Base-by-base conservation (phyloP, 163 green algal genomes). In the Scenedesmus sp. region DNA sequence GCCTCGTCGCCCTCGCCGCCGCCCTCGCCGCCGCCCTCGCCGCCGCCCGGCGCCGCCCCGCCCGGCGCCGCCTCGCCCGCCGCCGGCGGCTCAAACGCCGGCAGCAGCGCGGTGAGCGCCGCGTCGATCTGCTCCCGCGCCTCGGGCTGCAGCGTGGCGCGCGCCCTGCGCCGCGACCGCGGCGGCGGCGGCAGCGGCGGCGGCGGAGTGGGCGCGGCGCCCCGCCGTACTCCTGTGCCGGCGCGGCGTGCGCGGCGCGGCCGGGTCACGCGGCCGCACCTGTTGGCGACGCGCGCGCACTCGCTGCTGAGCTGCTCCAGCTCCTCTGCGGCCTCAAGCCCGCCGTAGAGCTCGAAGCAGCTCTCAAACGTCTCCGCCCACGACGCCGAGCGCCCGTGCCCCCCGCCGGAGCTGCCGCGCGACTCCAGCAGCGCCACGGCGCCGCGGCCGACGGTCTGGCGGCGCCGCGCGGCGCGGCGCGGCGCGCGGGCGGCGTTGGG, bases 261-360 rank as follows among this genome's bases (percentile, higher is more conserved):
- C n/a, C n/a, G n/a, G n/a, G 1, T 45, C 44, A 73, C 24, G 17
- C 42, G 2, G 5, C 22, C 72, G 3, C 24, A 74, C 74, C 60
- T 86, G 65, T 87, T 89, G 75, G 67, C 83, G 44, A 85, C 77
- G 58, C 70, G 75, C 3, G 72, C 48, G 51, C 83, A 88, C 51
- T 87, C 80, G 51, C 85, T 90, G 66, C 71, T 70, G 9, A 90
- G 73, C 14, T 75, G 34, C 53, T 77, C 78, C 44, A 88, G 51
- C 57, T 90, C 85, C 17, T 88, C 83, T 24, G 69, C 65, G 44
- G 86, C 82, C 73, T 85, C 65, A 45, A 76, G 48, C 48, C 85
- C 85, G 20, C 85, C 85, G 57, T 83, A 87, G 63, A 80, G 75
- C 48, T 70, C 65, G 48, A 83, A 70, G 56, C 63, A 54, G 31